Evolutionary conservation across 129 eudicot species (phyloP), one percentile per base, ranked within the genome.

Genomic region (Flaveria sonorensis): DNA sequence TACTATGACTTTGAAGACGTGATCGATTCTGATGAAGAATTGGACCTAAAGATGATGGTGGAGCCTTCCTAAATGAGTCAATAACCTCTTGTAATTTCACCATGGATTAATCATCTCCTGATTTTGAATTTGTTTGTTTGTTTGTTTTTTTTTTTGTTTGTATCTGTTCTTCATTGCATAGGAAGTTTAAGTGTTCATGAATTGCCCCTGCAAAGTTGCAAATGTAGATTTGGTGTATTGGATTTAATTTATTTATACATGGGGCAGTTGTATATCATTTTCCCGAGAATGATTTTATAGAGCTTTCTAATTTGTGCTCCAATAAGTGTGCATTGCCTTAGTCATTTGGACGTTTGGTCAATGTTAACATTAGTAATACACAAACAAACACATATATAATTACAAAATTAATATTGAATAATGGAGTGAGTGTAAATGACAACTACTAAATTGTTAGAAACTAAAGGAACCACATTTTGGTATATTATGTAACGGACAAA

Each of bases 21-120:
- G 62, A 89, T 93, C 2, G 98, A 93, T 76, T 93, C 98, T 0
- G 98, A 93, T 77, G 98, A 93, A 83, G 98, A 93, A 57, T 60
- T 93, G 83, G 98, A 93, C 79, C 77, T 91, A 83, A 76, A 68
- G 64, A 82, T 87, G 57, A 93, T 93, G 98, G 93, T 73, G 23
- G 42, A 90, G 64, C 36, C 87, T 43, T 83, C 84, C 20, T 82
- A 82, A 81, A 83, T 47, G 77, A 68, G 50, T 66, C 21, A 10
- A 71, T 28, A 73, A 32, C 7, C 56, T 50, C 10, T 24, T 32
- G 70, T 69, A 57, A 48, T 36, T 21, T 84, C 32, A 57, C 20
- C 59, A 77, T 77, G 32, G 28, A 46, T 61, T 5, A 14, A 12
- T 39, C 61, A 18, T 59, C 23, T 69, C 47, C 0, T 56, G 43